These are phyloP conservation scores for Pseudogymnoascus sp. DNA, from an alignment of 2,329 filamentous ascomycete species.

Conservation along the genomic window DNA sequence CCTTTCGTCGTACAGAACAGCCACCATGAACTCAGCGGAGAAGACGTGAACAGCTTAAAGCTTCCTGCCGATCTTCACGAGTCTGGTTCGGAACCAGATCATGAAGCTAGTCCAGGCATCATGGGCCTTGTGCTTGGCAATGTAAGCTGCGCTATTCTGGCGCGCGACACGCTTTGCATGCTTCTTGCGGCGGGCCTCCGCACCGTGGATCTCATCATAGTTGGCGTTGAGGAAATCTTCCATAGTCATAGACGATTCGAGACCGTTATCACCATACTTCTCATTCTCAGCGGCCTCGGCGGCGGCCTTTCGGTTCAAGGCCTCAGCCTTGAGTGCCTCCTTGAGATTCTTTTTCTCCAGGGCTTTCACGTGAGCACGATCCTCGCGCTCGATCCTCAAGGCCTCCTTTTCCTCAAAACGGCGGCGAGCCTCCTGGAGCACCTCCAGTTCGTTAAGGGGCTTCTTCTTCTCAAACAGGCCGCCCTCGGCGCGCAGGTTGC, in stretches of 20 bases:
- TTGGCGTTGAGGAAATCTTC: neutral
- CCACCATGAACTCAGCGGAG: neutral
- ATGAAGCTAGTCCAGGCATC: constrained; percentile 55
- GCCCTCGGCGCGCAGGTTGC: constrained; percentile 46
- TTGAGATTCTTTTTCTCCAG: constrained; percentile 50
- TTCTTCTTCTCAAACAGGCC: constrained; percentile 52
- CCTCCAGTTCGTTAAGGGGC: constrained; percentile 43
- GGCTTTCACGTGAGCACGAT: constrained; percentile 47
- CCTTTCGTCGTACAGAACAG: neutral
- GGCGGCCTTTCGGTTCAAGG: neutral
- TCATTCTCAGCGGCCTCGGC: constrained; percentile 21
- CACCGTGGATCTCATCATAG: constrained; percentile 16
- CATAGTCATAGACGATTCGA: neutral
- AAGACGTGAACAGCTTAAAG: neutral
- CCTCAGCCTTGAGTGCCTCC: constrained; percentile 44
- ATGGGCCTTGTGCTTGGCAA: constrained; percentile 48
- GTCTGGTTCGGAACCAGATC: constrained; percentile 53
- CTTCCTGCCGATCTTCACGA: constrained; percentile 34
- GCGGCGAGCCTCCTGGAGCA: constrained; percentile 51
- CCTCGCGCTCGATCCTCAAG: constrained; percentile 53
- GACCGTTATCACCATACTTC: constrained; percentile 15
- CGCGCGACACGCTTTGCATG: neutral
- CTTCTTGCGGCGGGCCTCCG: constrained; percentile 10
- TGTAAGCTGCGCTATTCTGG: neutral
- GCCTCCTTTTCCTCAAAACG: constrained; percentile 55